A percentile compares a stretch with the other conserved stretches of the same genome.
phyloP scores from a whole-genome alignment of 228 moss, liverwort and hornwort species.

The Sphagnum fallax region DNA sequence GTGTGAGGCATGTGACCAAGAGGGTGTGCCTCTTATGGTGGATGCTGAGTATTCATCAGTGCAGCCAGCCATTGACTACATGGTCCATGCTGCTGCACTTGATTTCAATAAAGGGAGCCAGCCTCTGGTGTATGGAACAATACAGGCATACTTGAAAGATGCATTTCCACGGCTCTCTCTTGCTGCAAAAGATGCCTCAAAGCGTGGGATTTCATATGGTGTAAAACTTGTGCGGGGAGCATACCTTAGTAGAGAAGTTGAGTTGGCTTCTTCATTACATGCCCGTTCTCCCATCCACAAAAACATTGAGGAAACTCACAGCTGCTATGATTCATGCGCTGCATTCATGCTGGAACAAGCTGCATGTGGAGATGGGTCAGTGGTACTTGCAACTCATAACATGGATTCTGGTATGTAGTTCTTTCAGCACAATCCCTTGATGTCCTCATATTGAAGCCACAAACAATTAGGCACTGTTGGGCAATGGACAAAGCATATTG shows the following conservation, averaged over 20 bases:
- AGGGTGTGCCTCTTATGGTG: conserved; percentile 65
- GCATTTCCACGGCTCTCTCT: conserved; percentile 65
- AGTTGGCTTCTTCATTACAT: conserved; percentile 35
- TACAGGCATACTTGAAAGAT: conserved; percentile 89
- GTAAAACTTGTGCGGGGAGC: conserved; percentile 94
- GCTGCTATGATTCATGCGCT: conserved; percentile 67
- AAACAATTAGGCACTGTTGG: too few relatives aligned
- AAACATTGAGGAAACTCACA: conserved; percentile 59
- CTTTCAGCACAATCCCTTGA: neutral
- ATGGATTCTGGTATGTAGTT: conserved; percentile 33
- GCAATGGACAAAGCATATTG: too few relatives aligned
- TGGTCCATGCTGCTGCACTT: conserved; percentile 50
- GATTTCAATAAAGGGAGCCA: conserved; percentile 60
- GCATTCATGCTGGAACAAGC: conserved; percentile 71
- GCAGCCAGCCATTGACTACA: conserved; percentile 90
- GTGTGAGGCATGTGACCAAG: conserved; percentile 59
- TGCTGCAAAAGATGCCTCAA: conserved; percentile 41
- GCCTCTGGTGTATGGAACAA: conserved; percentile 68
- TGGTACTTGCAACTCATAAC: conserved; percentile 87
- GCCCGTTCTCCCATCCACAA: conserved; percentile 74
- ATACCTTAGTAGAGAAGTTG: conserved; percentile 71
- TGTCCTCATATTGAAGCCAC: too few relatives aligned
- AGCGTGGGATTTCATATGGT: conserved; percentile 61
- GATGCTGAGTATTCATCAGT: conserved; percentile 82
- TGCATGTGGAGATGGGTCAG: conserved; percentile 38